Base-by-base conservation (phyloP, 2,329 filamentous ascomycete genomes). In the Colletotrichum destructivum region DNA sequence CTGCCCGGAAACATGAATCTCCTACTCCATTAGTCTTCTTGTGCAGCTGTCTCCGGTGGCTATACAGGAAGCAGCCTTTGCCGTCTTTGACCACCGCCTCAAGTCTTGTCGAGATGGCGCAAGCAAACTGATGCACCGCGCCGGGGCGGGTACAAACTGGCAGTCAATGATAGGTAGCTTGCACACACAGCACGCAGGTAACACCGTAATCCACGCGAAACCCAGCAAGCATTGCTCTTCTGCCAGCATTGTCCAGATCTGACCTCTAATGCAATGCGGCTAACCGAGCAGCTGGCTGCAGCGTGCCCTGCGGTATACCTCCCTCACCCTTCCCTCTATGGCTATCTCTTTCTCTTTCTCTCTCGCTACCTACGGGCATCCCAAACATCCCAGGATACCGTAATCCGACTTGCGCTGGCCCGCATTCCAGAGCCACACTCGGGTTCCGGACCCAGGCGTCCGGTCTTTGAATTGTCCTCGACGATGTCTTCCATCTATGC, bases 271-370 rank as follows among this genome's bases (percentile, higher is more conserved):
- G 16, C 52, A 15, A 68, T 71, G 69, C 65, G 54, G 65, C 69
- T 69, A 59, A 40, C 69, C 52, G 65, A 69, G 59, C 18, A 69
- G 52, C 65, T 64, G 52, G 46, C 65, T 69, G 69, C 65, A 21
- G 65, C 54, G 21, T 69, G 69, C 65, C 65, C 49, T 69, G 57
- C 47, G 46, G 40, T 21, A 23, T 47, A 13, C 16, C 40, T 11
- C 15, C 42, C 16, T 42, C 35, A 35, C 52, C 11, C 18, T 57
- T 55, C 61, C 26, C 26, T 38, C 55, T 13, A n/a, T 52, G 55
- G 11, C 49, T 51, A 35, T 55, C 23, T 23, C 35, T 7, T 21
- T 40, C 31, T 23, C 35, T 8, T 11, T 38, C 9, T 21, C 54
- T 23, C 35, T 46, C 40, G n/a, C 55, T 44, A 8, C n/a, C 23